A percentile compares a stretch with the other conserved stretches of the same genome.
phyloP scores from a whole-genome alignment of 1,284 basidiomycete species.

The Malassezia caprae region DNA sequence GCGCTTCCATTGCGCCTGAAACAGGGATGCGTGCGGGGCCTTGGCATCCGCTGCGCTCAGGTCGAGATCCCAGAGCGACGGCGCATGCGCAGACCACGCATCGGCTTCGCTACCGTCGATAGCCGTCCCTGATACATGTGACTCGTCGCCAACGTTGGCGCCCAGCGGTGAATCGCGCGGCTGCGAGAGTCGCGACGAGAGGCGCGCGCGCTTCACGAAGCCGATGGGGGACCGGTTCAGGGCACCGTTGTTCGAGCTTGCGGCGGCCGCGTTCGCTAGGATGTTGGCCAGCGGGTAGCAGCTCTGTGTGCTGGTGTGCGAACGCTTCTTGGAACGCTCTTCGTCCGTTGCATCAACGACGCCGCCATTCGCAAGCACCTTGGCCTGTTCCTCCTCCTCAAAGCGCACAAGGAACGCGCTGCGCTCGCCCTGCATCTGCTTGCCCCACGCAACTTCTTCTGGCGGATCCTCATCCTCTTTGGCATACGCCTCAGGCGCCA shows the following conservation, averaged over 20 bases:
- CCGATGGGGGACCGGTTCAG: slow-evolving; percentile 15
- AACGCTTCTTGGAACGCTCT: slow-evolving; percentile 13
- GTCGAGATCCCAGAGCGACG: slow-evolving; percentile 9
- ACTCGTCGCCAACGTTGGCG: not conserved
- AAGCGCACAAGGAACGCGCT: slow-evolving; percentile 37
- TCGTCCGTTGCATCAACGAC: slow-evolving; percentile 6
- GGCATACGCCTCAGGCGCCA: slow-evolving; percentile 21
- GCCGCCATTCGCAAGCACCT: slow-evolving; percentile 18
- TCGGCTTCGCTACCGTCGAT: not conserved
- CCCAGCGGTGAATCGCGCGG: not conserved
- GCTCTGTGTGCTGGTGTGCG: slow-evolving; percentile 12
- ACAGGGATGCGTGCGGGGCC: not conserved
- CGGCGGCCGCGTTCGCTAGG: slow-evolving; percentile 16
- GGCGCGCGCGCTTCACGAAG: slow-evolving; percentile 18
- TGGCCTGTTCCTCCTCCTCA: slow-evolving; percentile 37
- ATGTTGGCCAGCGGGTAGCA: slow-evolving; percentile 19
- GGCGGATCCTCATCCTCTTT: slow-evolving; percentile 39
- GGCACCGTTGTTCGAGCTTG: slow-evolving; percentile 1
- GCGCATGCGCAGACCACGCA: not conserved
- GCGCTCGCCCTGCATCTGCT: slow-evolving; percentile 39
- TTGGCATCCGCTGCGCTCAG: not conserved
- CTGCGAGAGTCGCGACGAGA: slow-evolving; percentile 16
- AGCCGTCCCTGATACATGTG: not conserved
- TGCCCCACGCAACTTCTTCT: slow-evolving; percentile 42
- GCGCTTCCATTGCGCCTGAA: slow-evolving; percentile 4